Base-by-base conservation (phyloP, 2,329 filamentous ascomycete genomes). In the Lecanosticta acicola region DNA sequence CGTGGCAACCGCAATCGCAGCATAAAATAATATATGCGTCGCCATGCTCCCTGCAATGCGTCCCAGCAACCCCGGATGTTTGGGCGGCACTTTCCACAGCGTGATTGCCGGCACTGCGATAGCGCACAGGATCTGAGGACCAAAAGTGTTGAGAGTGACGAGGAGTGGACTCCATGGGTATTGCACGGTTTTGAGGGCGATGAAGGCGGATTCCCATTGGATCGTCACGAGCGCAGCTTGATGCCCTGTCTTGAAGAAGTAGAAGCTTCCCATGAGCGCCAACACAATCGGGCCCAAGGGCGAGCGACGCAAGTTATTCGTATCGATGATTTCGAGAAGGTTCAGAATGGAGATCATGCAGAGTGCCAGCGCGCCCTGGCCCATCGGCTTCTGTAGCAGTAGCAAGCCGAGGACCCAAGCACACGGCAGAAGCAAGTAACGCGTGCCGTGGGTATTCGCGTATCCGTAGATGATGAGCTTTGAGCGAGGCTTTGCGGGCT, bases 201-300 rank as follows among this genome's bases (percentile, higher is more conserved):
- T 87, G 69, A 98, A 98, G 2, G 89, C 91, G 16, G 81, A 80
- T 69, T 98, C 93, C 93, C 93, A 98, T 63, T 98, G 93, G 61
- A 98, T 91, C 55, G 82, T 87, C 56, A 83, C 79, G 18, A 95
- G 77, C 0, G 83, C 85, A 10, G 91, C 91, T 68, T 97, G 91
- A 67, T 98, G 93, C 50, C 93, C 93, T 0, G 93, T 98, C 64
- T 94, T 96, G 80, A 98, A 98, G 73, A 83, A 98, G 72, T 96
- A 84, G 68, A 91, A 94, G 60, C 85, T 88, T 49, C 90, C 93
- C 1, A 98, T 79, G n/a, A 97, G 71, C 9, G 83, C 91, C 19
- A 97, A 78, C 52, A 94, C 76, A 32, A 93, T 73, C 16, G 93
- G 90, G 0, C 89, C 91, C 58, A 97, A 85, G 4, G 88, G 76